Conservation (phyloP, 2,329 filamentous ascomycete species). For the Ascochyta pisi region DNA sequence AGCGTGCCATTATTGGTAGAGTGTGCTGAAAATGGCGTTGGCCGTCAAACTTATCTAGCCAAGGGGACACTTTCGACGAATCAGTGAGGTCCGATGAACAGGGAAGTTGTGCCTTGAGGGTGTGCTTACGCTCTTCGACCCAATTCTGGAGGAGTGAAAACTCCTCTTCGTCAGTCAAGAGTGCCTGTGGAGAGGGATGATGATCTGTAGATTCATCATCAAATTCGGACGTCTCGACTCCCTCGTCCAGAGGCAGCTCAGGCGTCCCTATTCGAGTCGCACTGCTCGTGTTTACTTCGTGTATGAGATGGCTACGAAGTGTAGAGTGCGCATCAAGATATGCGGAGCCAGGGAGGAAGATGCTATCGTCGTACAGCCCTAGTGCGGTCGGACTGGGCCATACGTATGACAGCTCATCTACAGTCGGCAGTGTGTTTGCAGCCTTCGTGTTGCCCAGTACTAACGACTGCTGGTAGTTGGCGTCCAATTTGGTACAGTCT, state of each 20-base stretch:
- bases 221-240: not conserved
- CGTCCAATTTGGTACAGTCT: not conserved
- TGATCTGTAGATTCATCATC: not conserved
- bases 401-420: not conserved
- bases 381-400: not conserved
- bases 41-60: conserved; percentile 65
- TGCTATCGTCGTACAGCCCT: conserved; percentile 13
- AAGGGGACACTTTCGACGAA: conserved; percentile 25
- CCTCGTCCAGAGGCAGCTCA: not conserved
- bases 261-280: conserved; percentile 17
- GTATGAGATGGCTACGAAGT: conserved; percentile 24
- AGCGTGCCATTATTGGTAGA: conserved; percentile 59
- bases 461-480: not conserved
- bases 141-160: not conserved
- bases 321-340: conserved; percentile 28
- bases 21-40: conserved; percentile 61
- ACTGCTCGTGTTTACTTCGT: conserved; percentile 19
- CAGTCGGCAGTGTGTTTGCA: not conserved
- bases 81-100: not conserved
- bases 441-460: no score
- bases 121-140: not conserved
- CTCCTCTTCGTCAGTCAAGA: not conserved
- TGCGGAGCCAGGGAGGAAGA: conserved; percentile 25
- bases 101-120: not conserved
- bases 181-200: not conserved